Percentiles rank a stretch among this genome's conserved stretches.
phyloP scores from a whole-genome alignment of 768 basidiomycete genomes.

The Leccinum sublutescens region DNA sequence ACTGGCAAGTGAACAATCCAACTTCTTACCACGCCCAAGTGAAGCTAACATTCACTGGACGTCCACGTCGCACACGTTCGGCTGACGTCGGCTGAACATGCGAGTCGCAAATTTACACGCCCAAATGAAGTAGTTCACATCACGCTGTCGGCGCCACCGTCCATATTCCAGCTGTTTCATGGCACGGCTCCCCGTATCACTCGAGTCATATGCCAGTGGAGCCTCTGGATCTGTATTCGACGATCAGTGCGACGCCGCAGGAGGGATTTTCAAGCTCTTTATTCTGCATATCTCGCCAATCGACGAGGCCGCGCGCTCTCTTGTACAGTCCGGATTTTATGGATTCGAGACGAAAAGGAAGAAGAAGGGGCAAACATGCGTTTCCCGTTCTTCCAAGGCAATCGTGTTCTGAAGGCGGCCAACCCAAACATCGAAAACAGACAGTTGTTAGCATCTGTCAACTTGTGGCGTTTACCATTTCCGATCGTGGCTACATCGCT shows the following conservation, averaged over 20 bases:
- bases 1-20: not conserved
- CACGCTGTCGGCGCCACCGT: not conserved
- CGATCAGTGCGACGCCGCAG: slow-evolving; percentile 9
- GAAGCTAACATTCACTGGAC: not conserved
- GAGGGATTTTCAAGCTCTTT: not conserved
- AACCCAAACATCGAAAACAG: not conserved
- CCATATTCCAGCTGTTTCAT: not conserved
- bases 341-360: not conserved
- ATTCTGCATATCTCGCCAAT: slow-evolving; percentile 6
- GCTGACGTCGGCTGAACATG: not conserved
- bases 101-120: not conserved
- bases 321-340: not conserved
- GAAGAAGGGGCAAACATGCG: not conserved
- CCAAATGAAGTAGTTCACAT: not conserved
- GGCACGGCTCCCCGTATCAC: not conserved
- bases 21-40: slow-evolving; percentile 2
- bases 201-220: not conserved
- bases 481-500: not conserved
- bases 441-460: not conserved
- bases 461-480: slow-evolving; percentile 6
- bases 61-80: not conserved
- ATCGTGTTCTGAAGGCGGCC: not conserved
- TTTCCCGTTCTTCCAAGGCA: not conserved
- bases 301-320: not conserved
- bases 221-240: not conserved